These are phyloP conservation scores for Cladosporium sp. DNA, from an alignment of 2,329 filamentous ascomycete species.

Conservation along the genomic window DNA sequence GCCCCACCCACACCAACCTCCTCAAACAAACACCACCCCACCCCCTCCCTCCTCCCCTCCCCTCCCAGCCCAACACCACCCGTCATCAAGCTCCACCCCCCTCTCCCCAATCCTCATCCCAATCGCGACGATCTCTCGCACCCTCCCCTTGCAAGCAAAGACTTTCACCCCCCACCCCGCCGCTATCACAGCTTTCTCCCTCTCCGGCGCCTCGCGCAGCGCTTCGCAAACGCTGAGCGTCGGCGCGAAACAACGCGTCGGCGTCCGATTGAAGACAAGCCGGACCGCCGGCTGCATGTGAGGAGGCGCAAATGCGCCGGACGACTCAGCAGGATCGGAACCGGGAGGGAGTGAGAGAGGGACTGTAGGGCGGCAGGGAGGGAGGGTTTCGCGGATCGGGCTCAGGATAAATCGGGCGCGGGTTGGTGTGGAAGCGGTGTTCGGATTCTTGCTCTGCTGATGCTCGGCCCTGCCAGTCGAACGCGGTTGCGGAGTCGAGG, in stretches of 20 bases:
- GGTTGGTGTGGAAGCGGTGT: conserved; percentile 17
- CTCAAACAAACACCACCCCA: neutral
- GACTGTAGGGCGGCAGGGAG: conserved; percentile 21
- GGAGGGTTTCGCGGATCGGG: neutral
- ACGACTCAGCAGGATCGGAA: conserved; percentile 27
- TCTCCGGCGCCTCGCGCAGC: conserved; percentile 29
- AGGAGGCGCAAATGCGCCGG: conserved; percentile 22
- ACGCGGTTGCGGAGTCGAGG: conserved; percentile 53
- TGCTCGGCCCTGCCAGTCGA: conserved; percentile 52
- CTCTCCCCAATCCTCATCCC: neutral
- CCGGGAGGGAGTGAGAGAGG: conserved; percentile 18
- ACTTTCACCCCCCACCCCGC: conserved; percentile 26
- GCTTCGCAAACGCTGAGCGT: conserved; percentile 37
- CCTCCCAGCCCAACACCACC: neutral
- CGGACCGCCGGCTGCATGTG: conserved; percentile 32
- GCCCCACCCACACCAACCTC: neutral
- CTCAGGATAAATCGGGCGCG: too few species aligned
- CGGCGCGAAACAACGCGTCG: conserved; percentile 34
- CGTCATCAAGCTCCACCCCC: neutral
- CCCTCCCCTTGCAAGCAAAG: conserved; percentile 19
- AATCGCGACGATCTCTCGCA: conserved; percentile 14
- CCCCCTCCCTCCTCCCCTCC: neutral
- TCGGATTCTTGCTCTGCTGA: conserved; percentile 36
- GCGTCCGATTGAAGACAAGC: conserved; percentile 31
- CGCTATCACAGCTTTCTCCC: conserved; percentile 35